Evolutionary conservation across 2,329 filamentous ascomycete species (phyloP).

Genomic region (Aspergillus transmontanensis): DNA sequence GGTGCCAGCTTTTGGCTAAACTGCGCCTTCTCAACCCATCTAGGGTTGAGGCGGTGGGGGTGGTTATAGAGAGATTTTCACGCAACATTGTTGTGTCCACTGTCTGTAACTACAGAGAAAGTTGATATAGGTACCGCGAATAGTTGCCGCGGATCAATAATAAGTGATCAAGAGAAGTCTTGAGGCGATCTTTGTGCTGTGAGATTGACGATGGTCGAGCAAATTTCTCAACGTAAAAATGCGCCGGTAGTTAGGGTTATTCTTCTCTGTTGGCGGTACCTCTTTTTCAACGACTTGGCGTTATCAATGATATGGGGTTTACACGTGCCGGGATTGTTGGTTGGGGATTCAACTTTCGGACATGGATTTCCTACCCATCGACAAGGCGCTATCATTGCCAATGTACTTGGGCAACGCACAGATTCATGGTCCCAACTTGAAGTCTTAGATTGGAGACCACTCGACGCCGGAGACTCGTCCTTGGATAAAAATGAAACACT

Average conservation of each 20-base stretch:
- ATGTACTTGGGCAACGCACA: too few relatives aligned
- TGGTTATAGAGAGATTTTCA: not conserved
- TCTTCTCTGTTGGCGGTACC: not conserved
- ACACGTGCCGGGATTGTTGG: too few relatives aligned
- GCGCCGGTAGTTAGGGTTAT: not conserved
- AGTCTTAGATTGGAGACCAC: too few relatives aligned
- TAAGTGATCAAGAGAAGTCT: not conserved
- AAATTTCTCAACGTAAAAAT: not conserved
- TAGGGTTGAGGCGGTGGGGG: not conserved
- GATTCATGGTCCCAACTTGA: too few relatives aligned
- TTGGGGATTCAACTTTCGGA: too few relatives aligned
- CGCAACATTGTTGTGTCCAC: not conserved
- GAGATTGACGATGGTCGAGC: not conserved
- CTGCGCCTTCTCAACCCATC: not conserved
- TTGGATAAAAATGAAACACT: too few relatives aligned
- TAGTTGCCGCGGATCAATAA: too few relatives aligned
- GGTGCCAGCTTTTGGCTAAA: not conserved
- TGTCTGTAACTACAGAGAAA: not conserved
- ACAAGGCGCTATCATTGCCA: too few relatives aligned
- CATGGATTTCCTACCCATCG: too few relatives aligned
- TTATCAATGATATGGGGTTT: not conserved
- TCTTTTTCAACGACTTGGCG: not conserved
- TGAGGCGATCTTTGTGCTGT: not conserved
- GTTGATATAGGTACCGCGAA: too few relatives aligned
- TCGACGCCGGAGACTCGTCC: too few relatives aligned